Base-by-base conservation (phyloP, 345 rosid genomes). In the Odontarrhena argentea region DNA sequence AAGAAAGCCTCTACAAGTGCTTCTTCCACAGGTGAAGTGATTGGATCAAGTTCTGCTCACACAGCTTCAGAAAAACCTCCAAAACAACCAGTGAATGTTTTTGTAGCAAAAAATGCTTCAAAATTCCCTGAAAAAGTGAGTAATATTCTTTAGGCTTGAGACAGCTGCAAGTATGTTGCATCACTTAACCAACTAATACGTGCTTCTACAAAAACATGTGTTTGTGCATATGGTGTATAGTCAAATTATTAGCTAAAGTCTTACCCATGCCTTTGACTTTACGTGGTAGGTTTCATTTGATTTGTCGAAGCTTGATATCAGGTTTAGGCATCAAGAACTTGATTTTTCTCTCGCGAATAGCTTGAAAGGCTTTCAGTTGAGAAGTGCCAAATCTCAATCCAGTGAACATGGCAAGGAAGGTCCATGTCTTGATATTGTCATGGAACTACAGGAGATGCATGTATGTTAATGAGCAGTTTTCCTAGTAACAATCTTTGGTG, bases 71-170 rank as follows among this genome's bases (percentile, higher is more conserved):
- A 82, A 74, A 85, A 71, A 76, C 80, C 80, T 65, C 82, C 42
- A 9, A 85, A 76, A 75, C 81, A 80, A 67, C 79, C 87, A 76
- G 57, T 84, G 51, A 74, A 74, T 41, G 83, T 65, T 58, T 74
- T 81, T 44, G 78, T 91, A 62, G 67, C 84, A 30, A 88, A 91
- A 71, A 79, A 77, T 77, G 76, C 81, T 80, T 77, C 80, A 59
- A 74, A 85, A 71, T 63, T 94, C 69, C 99, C 99, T 11, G 95
- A 88, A 63, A 87, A 94, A 93, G 99, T 85, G 60, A 73, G 91
- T 77, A 62, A 52, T 55, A 15, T 13, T 24, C 15, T 14, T 9
- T 28, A 5, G 44, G 45, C 53, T 45, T 54, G 68, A 61, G 68
- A 62, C 43, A 53, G 42, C 68, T 11, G 41, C 47, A 35, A 61